These are phyloP conservation scores for Camptophora hylomeconis DNA, from an alignment of 2,329 filamentous ascomycete genomes.

Conservation along the genomic window DNA sequence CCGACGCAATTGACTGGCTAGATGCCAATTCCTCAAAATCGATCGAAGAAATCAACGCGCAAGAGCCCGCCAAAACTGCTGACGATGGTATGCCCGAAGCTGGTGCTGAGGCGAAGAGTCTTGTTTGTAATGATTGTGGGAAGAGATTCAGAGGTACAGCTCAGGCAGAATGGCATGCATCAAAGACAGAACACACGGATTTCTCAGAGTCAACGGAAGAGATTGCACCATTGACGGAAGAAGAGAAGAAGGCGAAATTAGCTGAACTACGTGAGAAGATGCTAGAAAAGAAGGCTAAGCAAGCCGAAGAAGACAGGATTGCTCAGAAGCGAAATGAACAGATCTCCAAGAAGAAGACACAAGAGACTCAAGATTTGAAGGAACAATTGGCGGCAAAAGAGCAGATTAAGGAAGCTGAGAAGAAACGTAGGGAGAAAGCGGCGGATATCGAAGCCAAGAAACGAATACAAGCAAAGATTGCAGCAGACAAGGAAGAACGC, in stretches of 20 bases:
- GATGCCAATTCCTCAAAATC: constrained; percentile 82
- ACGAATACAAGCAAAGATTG: constrained; percentile 84
- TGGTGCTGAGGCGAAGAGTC: constrained; percentile 61
- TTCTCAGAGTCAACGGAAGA: constrained; percentile 91
- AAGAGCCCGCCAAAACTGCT: constrained; percentile 39
- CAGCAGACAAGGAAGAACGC: constrained; percentile 83
- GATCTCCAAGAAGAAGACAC: constrained; percentile 75
- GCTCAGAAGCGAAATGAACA: constrained; percentile 77
- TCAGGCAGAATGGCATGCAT: constrained; percentile 79
- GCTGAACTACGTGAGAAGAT: constrained; percentile 60
- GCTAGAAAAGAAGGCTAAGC: constrained; percentile 55
- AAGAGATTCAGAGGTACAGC: constrained; percentile 76
- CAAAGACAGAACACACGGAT: constrained; percentile 80
- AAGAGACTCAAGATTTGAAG: constrained; percentile 76
- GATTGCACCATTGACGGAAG: constrained; percentile 77
- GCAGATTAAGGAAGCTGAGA: constrained; percentile 77
- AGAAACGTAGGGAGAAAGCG: constrained; percentile 76
- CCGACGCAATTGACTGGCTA: constrained; percentile 87
- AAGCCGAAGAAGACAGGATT: constrained; percentile 61
- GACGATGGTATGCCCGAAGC: constrained; percentile 51
- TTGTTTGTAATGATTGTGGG: constrained; percentile 88
- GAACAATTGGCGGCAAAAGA: constrained; percentile 81
- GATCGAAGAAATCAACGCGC: constrained; percentile 62
- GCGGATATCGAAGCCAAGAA: constrained; percentile 77
- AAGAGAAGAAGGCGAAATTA: constrained; percentile 74